Base-by-base conservation (phyloP, 768 basidiomycete species). In the Terana coerulea region DNA sequence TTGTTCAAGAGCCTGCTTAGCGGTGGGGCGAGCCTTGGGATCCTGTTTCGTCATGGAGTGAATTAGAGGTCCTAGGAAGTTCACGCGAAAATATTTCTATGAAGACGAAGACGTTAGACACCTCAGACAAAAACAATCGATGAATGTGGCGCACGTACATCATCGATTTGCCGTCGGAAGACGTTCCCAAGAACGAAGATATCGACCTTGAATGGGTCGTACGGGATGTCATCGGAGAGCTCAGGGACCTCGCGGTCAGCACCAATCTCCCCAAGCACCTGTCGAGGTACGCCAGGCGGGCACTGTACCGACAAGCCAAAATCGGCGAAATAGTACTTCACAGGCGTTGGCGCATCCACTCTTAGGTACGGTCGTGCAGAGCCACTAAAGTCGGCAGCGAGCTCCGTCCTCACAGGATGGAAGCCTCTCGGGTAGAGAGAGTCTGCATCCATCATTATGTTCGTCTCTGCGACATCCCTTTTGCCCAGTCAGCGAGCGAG, bases 141-240 rank as follows among this genome's bases (percentile, higher is more conserved):
- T n/a, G n/a, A n/a, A n/a, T n/a, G n/a, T n/a, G n/a, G n/a, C 8
- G 26, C 17, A 25, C 47, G 11, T 28, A 49, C 47, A 22, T 49
- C 47, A 22, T 37, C 24, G 2, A 49, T 9, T 25, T 50, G 25
- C 7, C 48, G 52, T 15, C 30, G 34, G 24, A 62, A 64, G 6
- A 69, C 25, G 19, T 63, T 51, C 3, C 66, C 67, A 0, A 66
- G 56, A 0, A 58, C 60, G 42, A 56, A 65, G 0, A 69, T 48
- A 24, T 69, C 68, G 2, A 62, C 29, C 45, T 64, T 67, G 54
- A 63, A 69, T 0, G 64, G 61, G 26, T 69, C 61, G 12, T 64
- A 66, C 0, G 67, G 62, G 3, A 47, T 26, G 3, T 46, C 50
- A 0, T 31, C 33, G 6, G 35, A 49, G 8, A 69, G 58, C 29